Conservation (phyloP, 192 early-diverging fungal genomes). For the Coemansia sp. region DNA sequence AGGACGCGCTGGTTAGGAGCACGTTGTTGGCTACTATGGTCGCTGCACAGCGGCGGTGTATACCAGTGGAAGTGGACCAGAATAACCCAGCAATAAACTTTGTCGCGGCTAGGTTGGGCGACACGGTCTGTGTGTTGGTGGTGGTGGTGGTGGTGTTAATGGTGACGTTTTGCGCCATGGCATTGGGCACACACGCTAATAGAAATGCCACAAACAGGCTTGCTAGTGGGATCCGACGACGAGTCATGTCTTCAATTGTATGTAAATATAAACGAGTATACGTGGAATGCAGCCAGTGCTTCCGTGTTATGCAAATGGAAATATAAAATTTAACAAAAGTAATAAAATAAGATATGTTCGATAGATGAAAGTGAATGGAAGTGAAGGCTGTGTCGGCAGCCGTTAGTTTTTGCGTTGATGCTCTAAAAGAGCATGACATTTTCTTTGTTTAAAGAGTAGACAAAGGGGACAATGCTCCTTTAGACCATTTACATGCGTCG, state of each 20-base stretch:
- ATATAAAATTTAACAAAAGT: constrained; percentile 3
- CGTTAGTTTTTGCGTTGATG: neutral
- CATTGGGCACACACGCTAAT: neutral
- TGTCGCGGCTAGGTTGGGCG: constrained; percentile 18
- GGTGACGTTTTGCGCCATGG: neutral
- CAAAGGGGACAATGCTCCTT: neutral
- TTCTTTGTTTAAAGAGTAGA: neutral
- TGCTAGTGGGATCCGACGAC: neutral
- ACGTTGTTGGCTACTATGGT: constrained; percentile 36
- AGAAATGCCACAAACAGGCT: neutral
- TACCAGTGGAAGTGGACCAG: constrained; percentile 28
- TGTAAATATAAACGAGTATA: neutral
- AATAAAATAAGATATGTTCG: neutral
- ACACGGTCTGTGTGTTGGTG: neutral
- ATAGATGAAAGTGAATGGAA: neutral
- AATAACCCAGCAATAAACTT: constrained; percentile 44
- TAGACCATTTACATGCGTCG: neutral
- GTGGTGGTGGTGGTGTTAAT: neutral
- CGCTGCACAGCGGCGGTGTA: constrained; percentile 39
- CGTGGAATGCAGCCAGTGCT: neutral
- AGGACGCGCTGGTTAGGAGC: constrained; percentile 42
- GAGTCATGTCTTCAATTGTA: neutral
- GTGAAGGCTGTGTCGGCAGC: neutral
- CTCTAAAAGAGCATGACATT: neutral
- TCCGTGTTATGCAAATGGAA: neutral